Evolutionary conservation across 805 yeast genomes (phyloP).

Genomic region (Starmerella stigmatis): DNA sequence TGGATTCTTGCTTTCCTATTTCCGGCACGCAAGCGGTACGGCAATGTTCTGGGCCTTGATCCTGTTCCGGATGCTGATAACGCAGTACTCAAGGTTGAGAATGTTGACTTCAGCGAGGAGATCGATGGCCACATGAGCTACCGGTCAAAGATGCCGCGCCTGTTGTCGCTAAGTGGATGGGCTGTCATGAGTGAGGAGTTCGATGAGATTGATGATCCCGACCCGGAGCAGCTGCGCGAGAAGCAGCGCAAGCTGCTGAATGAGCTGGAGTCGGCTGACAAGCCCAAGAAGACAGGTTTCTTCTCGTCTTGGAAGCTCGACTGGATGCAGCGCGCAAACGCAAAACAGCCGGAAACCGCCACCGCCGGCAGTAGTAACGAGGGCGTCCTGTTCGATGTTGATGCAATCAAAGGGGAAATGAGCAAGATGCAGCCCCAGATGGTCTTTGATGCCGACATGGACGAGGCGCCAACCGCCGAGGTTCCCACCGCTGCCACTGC

Average conservation of each 20-base stretch:
- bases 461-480: conserved; percentile 4
- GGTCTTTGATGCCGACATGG: conserved; percentile 22
- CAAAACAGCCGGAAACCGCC: conserved; percentile 6
- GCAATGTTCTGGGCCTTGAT: conserved; percentile 82
- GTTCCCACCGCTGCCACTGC: conserved; percentile 1
- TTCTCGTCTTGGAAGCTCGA: conserved; percentile 34
- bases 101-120: conserved; percentile 71
- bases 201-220: conserved; percentile 92
- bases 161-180: conserved; percentile 60
- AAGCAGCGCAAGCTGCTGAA: conserved; percentile 62
- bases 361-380: conserved; percentile 32
- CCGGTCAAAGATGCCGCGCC: conserved; percentile 82
- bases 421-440: conserved; percentile 27
- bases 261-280: conserved; percentile 43
- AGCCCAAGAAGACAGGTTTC: conserved; percentile 31
- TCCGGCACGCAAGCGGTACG: conserved; percentile 89
- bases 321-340: conserved; percentile 44
- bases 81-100: conserved; percentile 42
- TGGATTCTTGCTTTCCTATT: conserved; percentile 94
- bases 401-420: conserved; percentile 33
- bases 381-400: conserved; percentile 31
- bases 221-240: conserved; percentile 73
- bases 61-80: conserved; percentile 38
- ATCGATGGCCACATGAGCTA: conserved; percentile 98
- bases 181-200: conserved; percentile 82